phyloP scores from a whole-genome alignment of 768 basidiomycete genomes.

The Gloeophyllum trabeum region DNA sequence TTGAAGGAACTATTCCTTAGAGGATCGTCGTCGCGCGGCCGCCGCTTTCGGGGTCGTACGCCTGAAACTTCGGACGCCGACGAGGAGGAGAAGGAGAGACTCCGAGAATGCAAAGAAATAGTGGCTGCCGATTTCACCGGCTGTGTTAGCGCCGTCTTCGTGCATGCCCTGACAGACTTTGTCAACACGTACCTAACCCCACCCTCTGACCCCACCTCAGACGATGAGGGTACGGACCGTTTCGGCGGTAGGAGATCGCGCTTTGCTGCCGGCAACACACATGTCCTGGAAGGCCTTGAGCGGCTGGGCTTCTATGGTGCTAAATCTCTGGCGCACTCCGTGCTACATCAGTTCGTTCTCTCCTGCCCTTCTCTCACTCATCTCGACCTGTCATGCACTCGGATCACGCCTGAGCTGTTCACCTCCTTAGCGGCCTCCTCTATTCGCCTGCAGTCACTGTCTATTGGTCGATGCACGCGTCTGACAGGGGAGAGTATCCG shows the following conservation, averaged over 20 bases:
- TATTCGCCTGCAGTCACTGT: slow-evolving; percentile 65
- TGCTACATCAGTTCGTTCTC: slow-evolving; percentile 62
- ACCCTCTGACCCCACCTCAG: slow-evolving; percentile 27
- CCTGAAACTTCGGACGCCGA: slow-evolving; percentile 48
- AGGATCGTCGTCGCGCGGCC: slow-evolving; percentile 59
- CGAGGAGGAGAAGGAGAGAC: slow-evolving; percentile 67
- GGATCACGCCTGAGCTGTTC: slow-evolving; percentile 67
- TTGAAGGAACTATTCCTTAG: slow-evolving; percentile 87
- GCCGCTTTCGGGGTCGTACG: slow-evolving; percentile 55
- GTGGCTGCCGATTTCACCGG: slow-evolving; percentile 91
- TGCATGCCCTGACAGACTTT: slow-evolving; percentile 76
- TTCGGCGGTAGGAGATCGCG: slow-evolving; percentile 11
- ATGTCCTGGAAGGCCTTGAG: slow-evolving; percentile 56
- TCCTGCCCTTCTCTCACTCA: slow-evolving; percentile 83
- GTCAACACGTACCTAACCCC: slow-evolving; percentile 53
- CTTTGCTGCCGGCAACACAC: slow-evolving; percentile 32
- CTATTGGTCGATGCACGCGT: slow-evolving; percentile 77
- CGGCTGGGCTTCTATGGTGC: slow-evolving; percentile 78
- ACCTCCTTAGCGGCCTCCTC: slow-evolving; percentile 53
- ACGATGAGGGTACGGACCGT: slow-evolving; percentile 18
- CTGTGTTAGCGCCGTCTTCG: slow-evolving; percentile 87
- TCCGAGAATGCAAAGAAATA: slow-evolving; percentile 63
- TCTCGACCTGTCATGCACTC: slow-evolving; percentile 88
- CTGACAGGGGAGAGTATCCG: slow-evolving; percentile 73
- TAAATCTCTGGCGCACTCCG: slow-evolving; percentile 61